phyloP scores from a whole-genome alignment of 305 asterid species.

The Fraxinus sp. region DNA sequence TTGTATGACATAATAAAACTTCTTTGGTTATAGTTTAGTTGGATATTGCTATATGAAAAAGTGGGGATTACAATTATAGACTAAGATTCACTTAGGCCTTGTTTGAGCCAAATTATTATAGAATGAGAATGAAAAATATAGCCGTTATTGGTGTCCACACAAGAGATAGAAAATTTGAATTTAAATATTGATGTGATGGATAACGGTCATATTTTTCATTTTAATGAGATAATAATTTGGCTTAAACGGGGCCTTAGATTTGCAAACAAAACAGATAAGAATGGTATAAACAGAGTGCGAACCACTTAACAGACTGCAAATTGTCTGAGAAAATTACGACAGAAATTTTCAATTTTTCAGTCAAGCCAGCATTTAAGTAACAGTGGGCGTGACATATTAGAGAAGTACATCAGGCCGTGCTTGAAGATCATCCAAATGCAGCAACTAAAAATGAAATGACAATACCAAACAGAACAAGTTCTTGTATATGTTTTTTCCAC shows the following conservation, averaged over 20 bases:
- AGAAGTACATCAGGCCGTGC: background rate
- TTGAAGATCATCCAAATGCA: background rate
- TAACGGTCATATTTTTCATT: too few relatives aligned
- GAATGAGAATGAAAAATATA: too few relatives aligned
- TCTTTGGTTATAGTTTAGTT: background rate
- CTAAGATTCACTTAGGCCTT: background rate
- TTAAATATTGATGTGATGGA: too few relatives aligned
- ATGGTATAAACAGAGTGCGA: background rate
- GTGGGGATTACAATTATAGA: slow-evolving; percentile 2
- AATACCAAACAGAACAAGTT: background rate
- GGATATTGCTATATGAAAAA: slow-evolving; percentile 7
- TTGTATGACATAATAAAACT: slow-evolving; percentile 7
- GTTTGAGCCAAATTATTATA: too few relatives aligned
- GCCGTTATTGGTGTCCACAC: too few relatives aligned
- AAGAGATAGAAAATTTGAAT: too few relatives aligned
- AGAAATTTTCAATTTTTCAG: background rate
- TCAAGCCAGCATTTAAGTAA: background rate
- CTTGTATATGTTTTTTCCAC: background rate
- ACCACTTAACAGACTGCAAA: background rate
- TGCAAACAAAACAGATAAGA: slow-evolving; percentile 7
- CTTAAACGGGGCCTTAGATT: background rate
- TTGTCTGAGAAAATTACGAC: background rate
- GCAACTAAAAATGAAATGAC: background rate
- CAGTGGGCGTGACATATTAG: background rate
- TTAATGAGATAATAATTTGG: too few relatives aligned